Conservation (phyloP, 2,329 filamentous ascomycete species). For the Aspergillus bombycis region DNA sequence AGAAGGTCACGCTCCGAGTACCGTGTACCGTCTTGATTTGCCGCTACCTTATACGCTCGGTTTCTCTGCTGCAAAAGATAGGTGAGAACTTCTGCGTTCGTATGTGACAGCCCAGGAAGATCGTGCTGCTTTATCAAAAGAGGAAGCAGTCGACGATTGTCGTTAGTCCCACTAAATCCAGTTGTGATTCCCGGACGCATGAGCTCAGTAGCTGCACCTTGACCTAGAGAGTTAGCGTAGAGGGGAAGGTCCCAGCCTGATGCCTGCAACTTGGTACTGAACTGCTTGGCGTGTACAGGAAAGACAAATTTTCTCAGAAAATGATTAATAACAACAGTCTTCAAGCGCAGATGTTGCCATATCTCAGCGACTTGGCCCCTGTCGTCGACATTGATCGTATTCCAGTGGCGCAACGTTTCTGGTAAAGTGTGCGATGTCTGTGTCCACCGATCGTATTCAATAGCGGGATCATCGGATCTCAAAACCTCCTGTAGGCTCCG, state of each 20-base stretch:
- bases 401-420: conserved; percentile 55
- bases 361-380: conserved; percentile 53
- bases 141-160: no score
- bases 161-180: no score
- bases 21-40: conserved; percentile 33
- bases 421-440: conserved; percentile 48
- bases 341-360: conserved; percentile 55
- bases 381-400: conserved; percentile 63
- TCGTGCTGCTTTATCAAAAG: no score
- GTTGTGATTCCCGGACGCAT: no score
- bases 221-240: conserved; percentile 20
- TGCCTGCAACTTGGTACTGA: conserved; percentile 63
- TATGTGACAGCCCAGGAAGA: no score
- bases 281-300: conserved; percentile 66
- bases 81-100: no score
- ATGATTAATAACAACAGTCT: conserved; percentile 59
- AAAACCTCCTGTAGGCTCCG: conserved; percentile 55
- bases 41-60: conserved; percentile 48
- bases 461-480: conserved; percentile 59
- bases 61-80: conserved; percentile 41
- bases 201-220: no score
- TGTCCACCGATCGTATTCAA: conserved; percentile 59
- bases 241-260: conserved; percentile 71
- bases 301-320: conserved; percentile 69
- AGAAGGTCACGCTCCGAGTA: conserved; percentile 54